Base-by-base conservation (phyloP, 2,329 filamentous ascomycete species). In the Penicillium capsulatum region DNA sequence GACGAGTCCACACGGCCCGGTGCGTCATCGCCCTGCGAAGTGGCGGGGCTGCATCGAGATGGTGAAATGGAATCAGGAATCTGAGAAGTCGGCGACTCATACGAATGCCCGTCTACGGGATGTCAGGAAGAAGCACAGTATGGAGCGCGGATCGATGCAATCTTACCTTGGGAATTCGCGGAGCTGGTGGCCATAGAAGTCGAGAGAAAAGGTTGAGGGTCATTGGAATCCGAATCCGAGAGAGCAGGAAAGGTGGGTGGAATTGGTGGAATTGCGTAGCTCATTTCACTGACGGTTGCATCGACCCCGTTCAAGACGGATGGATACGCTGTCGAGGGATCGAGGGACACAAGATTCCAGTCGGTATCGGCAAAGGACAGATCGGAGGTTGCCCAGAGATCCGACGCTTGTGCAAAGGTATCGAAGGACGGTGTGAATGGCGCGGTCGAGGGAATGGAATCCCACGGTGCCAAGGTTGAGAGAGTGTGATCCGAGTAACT, bases 311-410 rank as follows among this genome's bases (percentile, higher is more conserved):
- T 47, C 31, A 43, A 35, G 29, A 17, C 36, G 13, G 32, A 4
- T 13, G 45, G 32, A 30, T 44, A 49, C 1, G 47, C 34, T 5
- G 41, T 31, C 4, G 31, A 13, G 29, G 38, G 27, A 20, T 46
- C 13, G 26, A 40, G 17, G 35, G 50, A 44, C 32, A 47, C 4
- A 13, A 46, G 36, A 38, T 54, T 51, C 52, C 52, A 54, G 47
- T 55, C 52, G 34, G 44, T 34, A 40, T 48, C 40, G 13, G 40
- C 28, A 37, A 53, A 42, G 28, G 47, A 51, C 45, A 53, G 30
- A 43, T 47, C 38, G 14, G 47, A 35, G 30, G 47, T 43, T 45
- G 52, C 26, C 52, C 52, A 55, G 32, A 48, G 47, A 42, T 51
- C 43, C 38, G 52, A 40, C 36, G 44, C 40, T 40, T 41, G 48